Conservation (phyloP, 1,284 basidiomycete genomes). For the Termitomyces sp. region DNA sequence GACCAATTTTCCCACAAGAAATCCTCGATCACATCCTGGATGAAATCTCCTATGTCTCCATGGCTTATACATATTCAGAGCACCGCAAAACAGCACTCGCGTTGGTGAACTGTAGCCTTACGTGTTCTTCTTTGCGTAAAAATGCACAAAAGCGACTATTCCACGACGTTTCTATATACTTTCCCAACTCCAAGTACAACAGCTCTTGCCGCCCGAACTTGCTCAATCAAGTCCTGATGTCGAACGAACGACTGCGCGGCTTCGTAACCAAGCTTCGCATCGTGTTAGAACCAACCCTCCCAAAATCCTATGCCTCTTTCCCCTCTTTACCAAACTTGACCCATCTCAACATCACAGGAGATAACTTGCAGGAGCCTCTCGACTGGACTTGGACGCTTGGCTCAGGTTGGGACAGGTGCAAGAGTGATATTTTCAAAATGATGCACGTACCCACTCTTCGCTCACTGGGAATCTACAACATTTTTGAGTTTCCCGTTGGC, state of each 20-base stretch:
- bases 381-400: background rate
- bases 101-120: background rate
- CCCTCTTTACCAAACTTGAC: background rate
- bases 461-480: background rate
- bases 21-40: background rate
- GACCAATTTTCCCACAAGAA: background rate
- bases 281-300: background rate
- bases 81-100: background rate
- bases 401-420: background rate
- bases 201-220: background rate
- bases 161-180: background rate
- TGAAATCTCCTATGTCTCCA: background rate
- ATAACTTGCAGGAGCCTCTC: background rate
- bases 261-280: background rate
- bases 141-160: background rate
- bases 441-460: background rate
- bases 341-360: background rate
- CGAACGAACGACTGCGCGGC: background rate
- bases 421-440: background rate
- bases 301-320: background rate
- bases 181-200: background rate
- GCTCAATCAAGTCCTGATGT: background rate
- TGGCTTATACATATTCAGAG: background rate
- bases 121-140: background rate
- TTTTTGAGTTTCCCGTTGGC: background rate